phyloP scores from a whole-genome alignment of 768 basidiomycete species.

The Panus rudis region DNA sequence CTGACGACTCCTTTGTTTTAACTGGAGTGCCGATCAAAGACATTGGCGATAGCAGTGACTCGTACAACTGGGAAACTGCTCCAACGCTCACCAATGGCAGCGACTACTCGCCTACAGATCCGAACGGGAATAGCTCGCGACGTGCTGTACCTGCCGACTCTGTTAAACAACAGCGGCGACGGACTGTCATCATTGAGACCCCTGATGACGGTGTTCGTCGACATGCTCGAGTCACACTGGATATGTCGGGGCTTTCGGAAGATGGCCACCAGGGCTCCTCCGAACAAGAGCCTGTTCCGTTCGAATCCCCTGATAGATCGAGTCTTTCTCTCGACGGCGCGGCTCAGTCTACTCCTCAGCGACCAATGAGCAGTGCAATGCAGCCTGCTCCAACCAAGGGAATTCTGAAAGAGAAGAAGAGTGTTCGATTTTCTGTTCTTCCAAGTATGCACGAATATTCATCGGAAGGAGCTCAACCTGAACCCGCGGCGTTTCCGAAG shows the following conservation, averaged over 20 bases:
- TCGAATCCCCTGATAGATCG: conserved; percentile 9
- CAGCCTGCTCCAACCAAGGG: conserved; percentile 24
- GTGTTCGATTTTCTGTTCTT: conserved; percentile 28
- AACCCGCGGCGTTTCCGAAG: no score
- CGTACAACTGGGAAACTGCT: conserved; percentile 9
- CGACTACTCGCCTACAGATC: background rate
- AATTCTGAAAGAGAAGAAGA: conserved; percentile 35
- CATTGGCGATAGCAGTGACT: conserved; percentile 1
- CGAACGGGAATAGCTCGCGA: no score
- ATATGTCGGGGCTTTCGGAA: conserved; percentile 9
- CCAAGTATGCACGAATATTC: conserved; percentile 15
- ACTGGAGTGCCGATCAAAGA: no score
- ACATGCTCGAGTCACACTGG: conserved; percentile 5
- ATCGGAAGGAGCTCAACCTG: conserved; percentile 1
- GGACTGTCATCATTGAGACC: conserved; percentile 25
- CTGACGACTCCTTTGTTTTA: no score
- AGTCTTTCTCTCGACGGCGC: conserved; percentile 6
- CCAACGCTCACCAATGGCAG: conserved; percentile 8
- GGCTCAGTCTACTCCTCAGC: conserved; percentile 16
- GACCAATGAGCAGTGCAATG: conserved; percentile 20
- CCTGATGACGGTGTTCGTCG: conserved; percentile 8
- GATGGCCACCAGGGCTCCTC: no score
- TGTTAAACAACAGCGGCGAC: conserved; percentile 15
- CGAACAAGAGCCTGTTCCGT: conserved; percentile 16
- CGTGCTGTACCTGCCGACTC: no score